Evolutionary conservation across 306 rosid species (phyloP).

Genomic region (Cicer bijugum): DNA sequence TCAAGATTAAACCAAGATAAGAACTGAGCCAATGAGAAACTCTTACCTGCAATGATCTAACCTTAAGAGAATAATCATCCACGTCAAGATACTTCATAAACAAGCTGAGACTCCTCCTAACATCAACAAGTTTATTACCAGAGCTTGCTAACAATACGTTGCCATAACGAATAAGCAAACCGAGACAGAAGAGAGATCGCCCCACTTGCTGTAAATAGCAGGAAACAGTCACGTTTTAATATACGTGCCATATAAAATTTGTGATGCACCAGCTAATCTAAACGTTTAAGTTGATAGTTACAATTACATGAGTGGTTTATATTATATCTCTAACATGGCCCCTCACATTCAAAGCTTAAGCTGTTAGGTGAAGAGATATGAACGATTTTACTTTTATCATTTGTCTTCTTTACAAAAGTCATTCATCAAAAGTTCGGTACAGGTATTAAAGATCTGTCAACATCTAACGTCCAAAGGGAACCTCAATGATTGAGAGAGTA

Average conservation of each 20-base stretch:
- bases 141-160: conserved; percentile 64
- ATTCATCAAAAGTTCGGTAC: background rate
- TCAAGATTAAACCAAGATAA: conserved; percentile 38
- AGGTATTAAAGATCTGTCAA: conserved; percentile 17
- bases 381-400: background rate
- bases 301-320: conserved; percentile 7
- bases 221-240: conserved; percentile 42
- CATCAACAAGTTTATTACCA: conserved; percentile 56
- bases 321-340: conserved; percentile 7
- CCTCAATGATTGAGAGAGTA: conserved; percentile 7
- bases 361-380: background rate
- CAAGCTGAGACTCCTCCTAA: conserved; percentile 64
- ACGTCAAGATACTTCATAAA: conserved; percentile 68
- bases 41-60: conserved; percentile 87
- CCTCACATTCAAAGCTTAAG: conserved; percentile 10
- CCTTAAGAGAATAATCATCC: conserved; percentile 76
- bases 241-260: conserved; percentile 14
- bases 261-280: background rate
- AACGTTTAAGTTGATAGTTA: background rate
- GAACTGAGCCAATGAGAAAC: conserved; percentile 16
- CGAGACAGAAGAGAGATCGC: conserved; percentile 93
- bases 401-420: conserved; percentile 9
- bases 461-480: conserved; percentile 14
- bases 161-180: conserved; percentile 92
- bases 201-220: conserved; percentile 70